phyloP scores from a whole-genome alignment of 257 asterid species.

The Cordia subcordata region DNA sequence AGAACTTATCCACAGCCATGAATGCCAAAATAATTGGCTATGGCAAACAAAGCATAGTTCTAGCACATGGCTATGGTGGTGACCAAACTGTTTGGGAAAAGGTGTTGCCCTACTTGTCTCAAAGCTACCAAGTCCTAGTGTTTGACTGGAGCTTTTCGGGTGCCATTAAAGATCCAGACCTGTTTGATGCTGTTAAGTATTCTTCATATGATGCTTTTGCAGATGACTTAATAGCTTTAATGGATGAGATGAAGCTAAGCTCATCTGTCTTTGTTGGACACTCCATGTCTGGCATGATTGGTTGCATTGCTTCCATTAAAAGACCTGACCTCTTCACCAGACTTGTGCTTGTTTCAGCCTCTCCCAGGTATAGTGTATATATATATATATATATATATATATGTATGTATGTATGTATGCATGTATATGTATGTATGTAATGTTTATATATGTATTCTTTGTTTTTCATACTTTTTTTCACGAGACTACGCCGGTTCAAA shows the following conservation, averaged over 20 bases:
- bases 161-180: constrained; percentile 29
- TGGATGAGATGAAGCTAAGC: constrained; percentile 7
- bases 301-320: constrained; percentile 12
- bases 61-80: constrained; percentile 48
- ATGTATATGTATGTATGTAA: too few relatives aligned
- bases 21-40: constrained; percentile 38
- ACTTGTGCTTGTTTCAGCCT: constrained; percentile 6
- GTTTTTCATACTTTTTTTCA: too few relatives aligned
- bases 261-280: background rate
- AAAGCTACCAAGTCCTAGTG: constrained; percentile 26
- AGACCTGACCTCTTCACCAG: constrained; percentile 11
- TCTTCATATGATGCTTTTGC: constrained; percentile 1
- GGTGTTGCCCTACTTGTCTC: constrained; percentile 20
- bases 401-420: too few relatives aligned
- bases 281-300: constrained; percentile 15
- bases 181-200: constrained; percentile 32
- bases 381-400: too few relatives aligned
- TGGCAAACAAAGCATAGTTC: constrained; percentile 34
- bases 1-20: constrained; percentile 17
- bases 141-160: constrained; percentile 62
- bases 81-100: constrained; percentile 57
- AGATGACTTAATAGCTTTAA: constrained; percentile 1
- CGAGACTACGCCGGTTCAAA: too few relatives aligned
- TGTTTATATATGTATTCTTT: too few relatives aligned
- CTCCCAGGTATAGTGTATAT: background rate